phyloP scores from a whole-genome alignment of 768 basidiomycete species.

The Postia placenta region DNA sequence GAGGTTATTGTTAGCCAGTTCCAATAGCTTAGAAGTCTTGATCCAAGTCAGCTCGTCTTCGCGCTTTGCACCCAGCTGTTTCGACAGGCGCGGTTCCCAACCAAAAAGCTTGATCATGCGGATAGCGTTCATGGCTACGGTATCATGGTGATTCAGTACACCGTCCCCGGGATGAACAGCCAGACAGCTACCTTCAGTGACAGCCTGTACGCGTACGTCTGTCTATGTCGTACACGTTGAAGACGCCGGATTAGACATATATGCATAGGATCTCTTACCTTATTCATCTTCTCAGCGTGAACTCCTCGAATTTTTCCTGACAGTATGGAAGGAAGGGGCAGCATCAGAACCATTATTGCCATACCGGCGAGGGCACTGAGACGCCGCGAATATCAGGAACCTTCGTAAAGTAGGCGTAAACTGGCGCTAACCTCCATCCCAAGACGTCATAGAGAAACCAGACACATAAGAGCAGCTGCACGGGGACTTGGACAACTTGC shows the following conservation, averaged over 20 bases:
- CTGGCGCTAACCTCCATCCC: slow-evolving; percentile 36
- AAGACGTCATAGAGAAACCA: slow-evolving; percentile 39
- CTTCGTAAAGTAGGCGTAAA: neutral
- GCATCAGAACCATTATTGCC: slow-evolving; percentile 31
- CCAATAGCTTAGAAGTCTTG: slow-evolving; percentile 45
- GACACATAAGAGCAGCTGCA: slow-evolving; percentile 34
- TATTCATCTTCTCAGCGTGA: slow-evolving; percentile 37
- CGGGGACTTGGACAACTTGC: slow-evolving; percentile 30
- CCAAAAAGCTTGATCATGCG: slow-evolving; percentile 47
- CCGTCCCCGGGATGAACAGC: slow-evolving; percentile 1
- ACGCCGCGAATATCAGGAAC: neutral
- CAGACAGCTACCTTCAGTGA: slow-evolving; percentile 31
- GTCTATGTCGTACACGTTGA: slow-evolving; percentile 23
- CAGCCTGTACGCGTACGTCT: slow-evolving; percentile 37
- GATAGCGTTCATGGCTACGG: slow-evolving; percentile 29
- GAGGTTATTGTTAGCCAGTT: slow-evolving; percentile 37
- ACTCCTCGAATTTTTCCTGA: slow-evolving; percentile 27
- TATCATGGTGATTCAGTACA: slow-evolving; percentile 5
- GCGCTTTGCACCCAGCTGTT: slow-evolving; percentile 48
- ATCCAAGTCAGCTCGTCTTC: slow-evolving; percentile 55
- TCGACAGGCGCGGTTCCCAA: slow-evolving; percentile 40
- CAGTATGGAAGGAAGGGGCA: slow-evolving; percentile 38
- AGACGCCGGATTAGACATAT: no score
- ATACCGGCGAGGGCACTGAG: slow-evolving; percentile 35
- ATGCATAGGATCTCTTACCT: slow-evolving; percentile 16